Evolutionary conservation across 495 filamentous ascomycete species (phyloP).

Genomic region (Aspergillus carlsbadensis): DNA sequence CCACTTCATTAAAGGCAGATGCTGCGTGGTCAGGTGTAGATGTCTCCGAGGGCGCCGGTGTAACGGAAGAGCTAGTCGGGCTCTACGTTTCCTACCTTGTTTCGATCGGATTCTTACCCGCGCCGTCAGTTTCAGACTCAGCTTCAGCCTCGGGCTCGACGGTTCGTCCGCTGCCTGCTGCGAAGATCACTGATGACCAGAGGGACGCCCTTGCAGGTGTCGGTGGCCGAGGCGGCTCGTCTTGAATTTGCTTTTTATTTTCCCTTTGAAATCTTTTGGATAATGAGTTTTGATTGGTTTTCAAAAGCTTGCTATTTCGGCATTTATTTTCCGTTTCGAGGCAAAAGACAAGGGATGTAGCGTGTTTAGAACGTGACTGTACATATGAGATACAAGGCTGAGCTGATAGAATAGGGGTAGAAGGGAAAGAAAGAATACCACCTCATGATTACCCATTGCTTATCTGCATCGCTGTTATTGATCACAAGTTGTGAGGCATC

Average conservation of each 20-base stretch:
- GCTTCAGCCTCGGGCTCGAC: conserved; percentile 40
- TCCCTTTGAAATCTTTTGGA: not conserved
- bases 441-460: not conserved
- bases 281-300: not conserved
- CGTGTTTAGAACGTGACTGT: not conserved
- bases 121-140: conserved; percentile 44
- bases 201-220: conserved; percentile 47
- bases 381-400: not conserved
- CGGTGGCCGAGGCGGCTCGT: conserved; percentile 47
- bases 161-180: conserved; percentile 44
- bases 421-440: not conserved
- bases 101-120: conserved; percentile 66
- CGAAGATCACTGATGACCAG: conserved; percentile 50
- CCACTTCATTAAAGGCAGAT: conserved; percentile 59
- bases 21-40: conserved; percentile 63
- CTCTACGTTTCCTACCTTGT: conserved; percentile 72
- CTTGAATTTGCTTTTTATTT: conserved; percentile 17
- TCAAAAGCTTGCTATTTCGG: conserved; percentile 4
- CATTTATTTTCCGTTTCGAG: not conserved
- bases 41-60: conserved; percentile 58
- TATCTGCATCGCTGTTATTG: not conserved
- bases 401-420: not conserved
- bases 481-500: not conserved
- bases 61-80: conserved; percentile 68
- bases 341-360: not conserved